Base-by-base conservation (phyloP, 352 stramenopile genomes). In the Phytopythium helicoides region DNA sequence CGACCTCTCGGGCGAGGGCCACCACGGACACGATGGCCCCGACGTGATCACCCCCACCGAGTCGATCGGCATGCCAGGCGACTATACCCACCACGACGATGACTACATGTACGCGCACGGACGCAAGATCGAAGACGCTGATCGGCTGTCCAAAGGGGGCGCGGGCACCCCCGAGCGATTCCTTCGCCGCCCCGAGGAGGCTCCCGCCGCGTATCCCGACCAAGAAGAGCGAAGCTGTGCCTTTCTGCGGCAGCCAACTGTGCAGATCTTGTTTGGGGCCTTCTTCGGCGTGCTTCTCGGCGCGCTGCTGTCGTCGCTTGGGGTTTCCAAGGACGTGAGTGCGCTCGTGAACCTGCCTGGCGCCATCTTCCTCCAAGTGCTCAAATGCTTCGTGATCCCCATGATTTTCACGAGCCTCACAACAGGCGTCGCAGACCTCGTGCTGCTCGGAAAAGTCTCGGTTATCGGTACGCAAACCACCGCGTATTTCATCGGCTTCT, bases 311-410 rank as follows among this genome's bases (percentile, higher is more conserved):
- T 63, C 62, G 6, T 41, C 62, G 4, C 7, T 62, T 4, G 28
- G 57, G 2, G 63, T 58, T 7, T 67, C 62, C 3, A 19, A 18
- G 21, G 59, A 62, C 39, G 44, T 66, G 6, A 67, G 48, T 19
- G 38, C 52, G 2, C 46, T 68, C 18, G 60, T 72, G 10, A 62
- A 62, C 25, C 35, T 76, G 0, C 62, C 62, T 1, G 66, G 66
- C 18, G 59, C 65, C 18, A 52, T 76, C 22, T 76, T 72, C 39
- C 38, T 76, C 36, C 52, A 58, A 8, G 41, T 64, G 47, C 62
- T 76, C 50, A 68, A 72, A 34, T 71, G 58, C 21, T 64, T 76
- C 35, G 66, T 76, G 21, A 62, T 76, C 8, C 55, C 55, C 28
- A 56, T 62, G 47, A 46, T 62, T 21, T 62, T 62, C 31, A 50